A percentile compares a stretch with the other conserved stretches of the same genome.
Evolutionary conservation across 805 yeast species (phyloP).

Genomic region (Nakazawaea laoshanensis): DNA sequence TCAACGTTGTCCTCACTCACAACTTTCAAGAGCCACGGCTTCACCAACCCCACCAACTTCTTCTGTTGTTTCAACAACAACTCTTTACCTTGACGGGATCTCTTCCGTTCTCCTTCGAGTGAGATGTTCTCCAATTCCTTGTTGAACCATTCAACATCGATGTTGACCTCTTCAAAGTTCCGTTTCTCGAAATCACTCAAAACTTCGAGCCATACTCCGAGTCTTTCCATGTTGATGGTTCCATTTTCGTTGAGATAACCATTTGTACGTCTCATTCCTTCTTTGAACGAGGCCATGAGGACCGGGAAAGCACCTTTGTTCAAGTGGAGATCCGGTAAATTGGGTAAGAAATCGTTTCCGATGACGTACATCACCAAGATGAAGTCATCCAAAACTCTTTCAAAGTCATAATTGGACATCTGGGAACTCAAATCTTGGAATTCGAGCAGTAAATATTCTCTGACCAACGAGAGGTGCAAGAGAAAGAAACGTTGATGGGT

Average conservation of each 20-base stretch:
- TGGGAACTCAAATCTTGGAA: slow-evolving; percentile 61
- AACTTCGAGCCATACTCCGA: slow-evolving; percentile 67
- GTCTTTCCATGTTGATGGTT: slow-evolving; percentile 62
- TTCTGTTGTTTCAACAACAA: slow-evolving; percentile 65
- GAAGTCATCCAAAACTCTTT: slow-evolving; percentile 85
- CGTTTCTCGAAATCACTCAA: slow-evolving; percentile 75
- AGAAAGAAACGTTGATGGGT: slow-evolving; percentile 76
- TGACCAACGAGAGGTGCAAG: slow-evolving; percentile 75
- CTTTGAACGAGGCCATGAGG: slow-evolving; percentile 79
- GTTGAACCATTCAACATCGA: slow-evolving; percentile 90
- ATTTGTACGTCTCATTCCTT: slow-evolving; percentile 60
- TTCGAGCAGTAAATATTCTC: slow-evolving; percentile 88
- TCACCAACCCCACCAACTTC: slow-evolving; percentile 52
- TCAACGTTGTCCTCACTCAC: slow-evolving; percentile 25
- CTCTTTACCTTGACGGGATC: slow-evolving; percentile 57
- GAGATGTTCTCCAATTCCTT: slow-evolving; percentile 75
- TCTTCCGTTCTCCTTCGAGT: slow-evolving; percentile 59
- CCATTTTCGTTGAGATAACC: slow-evolving; percentile 86
- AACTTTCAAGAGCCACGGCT: slow-evolving; percentile 35
- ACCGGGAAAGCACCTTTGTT: slow-evolving; percentile 97
- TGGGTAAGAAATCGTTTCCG: slow-evolving; percentile 97
- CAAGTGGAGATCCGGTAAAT: slow-evolving; percentile 86
- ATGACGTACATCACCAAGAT: slow-evolving; percentile 87
- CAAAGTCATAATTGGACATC: slow-evolving; percentile 67
- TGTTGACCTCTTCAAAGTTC: slow-evolving; percentile 75